Evolutionary conservation across 1,284 basidiomycete genomes (phyloP).

Genomic region (Ceratobasidium sp.): DNA sequence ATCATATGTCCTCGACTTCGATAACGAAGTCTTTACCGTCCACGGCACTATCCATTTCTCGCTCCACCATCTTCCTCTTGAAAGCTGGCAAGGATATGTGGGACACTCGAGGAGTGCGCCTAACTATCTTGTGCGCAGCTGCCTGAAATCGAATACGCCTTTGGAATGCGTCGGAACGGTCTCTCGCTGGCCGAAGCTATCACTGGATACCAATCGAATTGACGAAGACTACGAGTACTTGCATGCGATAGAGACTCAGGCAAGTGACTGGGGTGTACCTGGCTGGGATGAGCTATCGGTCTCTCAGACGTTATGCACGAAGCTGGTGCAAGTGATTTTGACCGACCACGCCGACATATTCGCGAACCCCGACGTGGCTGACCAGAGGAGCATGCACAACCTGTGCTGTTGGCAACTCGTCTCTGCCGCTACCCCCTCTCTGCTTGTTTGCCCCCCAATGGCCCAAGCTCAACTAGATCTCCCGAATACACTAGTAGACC

Average conservation of each 20-base stretch:
- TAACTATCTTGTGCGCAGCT: neutral
- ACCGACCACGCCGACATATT: neutral
- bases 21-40: conserved; percentile 29
- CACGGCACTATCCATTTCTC: conserved; percentile 4
- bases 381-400: neutral
- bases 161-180: conserved; percentile 10
- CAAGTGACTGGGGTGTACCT: conserved; percentile 6
- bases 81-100: neutral
- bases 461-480: neutral
- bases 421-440: neutral
- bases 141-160: neutral
- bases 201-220: neutral
- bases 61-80: neutral
- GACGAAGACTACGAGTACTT: neutral
- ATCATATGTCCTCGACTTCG: conserved; percentile 19
- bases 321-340: conserved; percentile 5
- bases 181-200: neutral
- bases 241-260: neutral
- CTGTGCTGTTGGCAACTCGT: conserved; percentile 20
- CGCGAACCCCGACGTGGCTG: conserved; percentile 1
- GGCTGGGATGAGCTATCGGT: neutral
- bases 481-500: too few species aligned
- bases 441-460: neutral
- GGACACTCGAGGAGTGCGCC: neutral
- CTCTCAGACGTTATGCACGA: neutral